Base-by-base conservation (phyloP, 805 yeast genomes). In the Debaryomyces tyrocola region DNA sequence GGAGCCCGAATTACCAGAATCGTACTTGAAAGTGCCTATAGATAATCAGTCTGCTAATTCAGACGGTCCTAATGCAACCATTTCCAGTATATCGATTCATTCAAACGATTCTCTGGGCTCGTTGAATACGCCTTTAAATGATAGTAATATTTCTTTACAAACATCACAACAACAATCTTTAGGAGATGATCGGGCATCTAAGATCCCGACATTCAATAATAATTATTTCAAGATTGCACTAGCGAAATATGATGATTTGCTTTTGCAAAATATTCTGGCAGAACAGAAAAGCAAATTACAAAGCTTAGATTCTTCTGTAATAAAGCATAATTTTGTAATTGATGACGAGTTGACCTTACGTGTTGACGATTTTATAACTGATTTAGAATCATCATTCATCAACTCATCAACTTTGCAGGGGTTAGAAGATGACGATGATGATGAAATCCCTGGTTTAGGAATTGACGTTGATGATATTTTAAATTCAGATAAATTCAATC, bases 1-100 rank as follows among this genome's bases (percentile, higher is more conserved):
- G 35, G 96, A 92, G 56, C 86, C 91, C 0, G 80, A 85, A 2
- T 60, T 70, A 33, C 69, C 67, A 0, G 78, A 73, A 46, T 59
- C 60, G 4, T 73, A 72, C 46, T 48, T 72, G 43, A 60, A 53
- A 40, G 45, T 28, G 21, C 5, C 50, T 14, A 34, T 17, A 31
- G 10, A 14, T 20, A 40, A 20, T 15, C 6, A 18, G 24, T 34
- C 48, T 3, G 40, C 31, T 20, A 37, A 40, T 15, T 11, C 33
- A 10, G 21, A 28, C 9, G 45, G n/a, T 3, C 41, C 46, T 21
- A 20, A 54, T 37, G 36, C 37, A 27, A 49, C 46, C 38, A 42
- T 51, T 2, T 62, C 67, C 1, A 59, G 52, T 37, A 28, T 63
- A 15, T 60, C 70, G 1, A 24, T 62, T 6, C 58, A 62, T 37